Conservation (phyloP, 2,329 filamentous ascomycete species). For the Diaporthe caulivora region DNA sequence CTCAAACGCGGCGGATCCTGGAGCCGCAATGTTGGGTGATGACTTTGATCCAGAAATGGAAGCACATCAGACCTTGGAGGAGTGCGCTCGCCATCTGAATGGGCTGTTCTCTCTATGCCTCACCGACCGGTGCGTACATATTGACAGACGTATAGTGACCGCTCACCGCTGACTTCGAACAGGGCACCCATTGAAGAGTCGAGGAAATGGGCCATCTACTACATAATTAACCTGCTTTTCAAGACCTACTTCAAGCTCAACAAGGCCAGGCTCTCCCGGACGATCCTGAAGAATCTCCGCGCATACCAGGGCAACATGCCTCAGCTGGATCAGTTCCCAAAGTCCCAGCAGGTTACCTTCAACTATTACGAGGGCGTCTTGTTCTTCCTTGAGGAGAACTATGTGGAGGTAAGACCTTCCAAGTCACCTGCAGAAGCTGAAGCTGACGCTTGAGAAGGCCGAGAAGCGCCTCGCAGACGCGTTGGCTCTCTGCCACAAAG, state of each 20-base stretch:
- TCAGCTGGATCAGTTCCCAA: conserved; percentile 81
- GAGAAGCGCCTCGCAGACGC: conserved; percentile 85
- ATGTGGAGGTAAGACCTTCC: conserved; percentile 71
- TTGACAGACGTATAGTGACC: too few species aligned
- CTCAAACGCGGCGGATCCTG: conserved; percentile 53
- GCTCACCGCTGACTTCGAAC: conserved; percentile 31
- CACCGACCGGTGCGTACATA: conserved; percentile 79
- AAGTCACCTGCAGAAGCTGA: not conserved
- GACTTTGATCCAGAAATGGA: conserved; percentile 83
- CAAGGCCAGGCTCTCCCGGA: conserved; percentile 88
- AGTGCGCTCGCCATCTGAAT: conserved; percentile 91
- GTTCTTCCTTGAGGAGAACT: conserved; percentile 95
- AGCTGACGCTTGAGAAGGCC: conserved; percentile 62
- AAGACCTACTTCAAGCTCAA: conserved; percentile 99
- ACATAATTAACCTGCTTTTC: conserved; percentile 93
- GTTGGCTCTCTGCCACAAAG: conserved; percentile 83
- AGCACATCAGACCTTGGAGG: conserved; percentile 88
- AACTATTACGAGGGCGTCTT: conserved; percentile 96
- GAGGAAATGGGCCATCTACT: conserved; percentile 98
- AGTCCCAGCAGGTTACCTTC: conserved; percentile 93
- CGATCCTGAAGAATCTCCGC: conserved; percentile 85
- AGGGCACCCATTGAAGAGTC: conserved; percentile 89
- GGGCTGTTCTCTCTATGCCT: conserved; percentile 92
- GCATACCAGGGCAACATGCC: conserved; percentile 87
- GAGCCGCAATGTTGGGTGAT: conserved; percentile 73